These are phyloP conservation scores for Omphalotus olearius DNA, from an alignment of 1,284 basidiomycete species.

Conservation along the genomic window DNA sequence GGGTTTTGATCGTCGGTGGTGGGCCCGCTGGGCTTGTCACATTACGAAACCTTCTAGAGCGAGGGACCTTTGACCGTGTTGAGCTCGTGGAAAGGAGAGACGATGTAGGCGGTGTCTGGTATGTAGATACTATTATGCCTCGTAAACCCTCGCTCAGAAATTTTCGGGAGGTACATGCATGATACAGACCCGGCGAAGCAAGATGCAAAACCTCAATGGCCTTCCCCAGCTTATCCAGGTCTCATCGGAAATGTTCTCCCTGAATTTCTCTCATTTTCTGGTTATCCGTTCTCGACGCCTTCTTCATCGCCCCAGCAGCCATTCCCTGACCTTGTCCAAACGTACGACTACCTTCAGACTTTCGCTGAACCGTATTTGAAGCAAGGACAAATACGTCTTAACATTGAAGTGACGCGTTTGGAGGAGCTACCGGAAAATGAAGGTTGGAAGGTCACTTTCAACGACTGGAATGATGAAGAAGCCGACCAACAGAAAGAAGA, in stretches of 20 bases:
- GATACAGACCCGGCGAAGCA: slow-evolving; percentile 10
- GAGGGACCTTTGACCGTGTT: slow-evolving; percentile 34
- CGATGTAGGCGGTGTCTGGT: slow-evolving; percentile 46
- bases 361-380: slow-evolving; percentile 33
- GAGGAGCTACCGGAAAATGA: slow-evolving; percentile 27
- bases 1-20: slow-evolving; percentile 38
- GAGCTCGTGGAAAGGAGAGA: slow-evolving; percentile 39
- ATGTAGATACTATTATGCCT: slow-evolving; percentile 9
- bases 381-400: slow-evolving; percentile 32
- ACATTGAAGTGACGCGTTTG: slow-evolving; percentile 34
- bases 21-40: slow-evolving; percentile 42
- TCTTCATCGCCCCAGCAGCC: slow-evolving; percentile 30
- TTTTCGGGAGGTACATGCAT: slow-evolving; percentile 27
- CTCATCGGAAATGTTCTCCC: slow-evolving; percentile 47
- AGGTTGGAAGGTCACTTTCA: slow-evolving; percentile 37
- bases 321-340: slow-evolving; percentile 40
- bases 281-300: slow-evolving; percentile 29
- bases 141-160: background rate
- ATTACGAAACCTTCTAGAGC: slow-evolving; percentile 36
- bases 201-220: slow-evolving; percentile 29
- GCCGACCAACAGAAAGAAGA: slow-evolving; percentile 25
- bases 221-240: slow-evolving; percentile 40
- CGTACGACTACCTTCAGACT: slow-evolving; percentile 32
- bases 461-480: slow-evolving; percentile 30
- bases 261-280: slow-evolving; percentile 40